Evolutionary conservation across 2,329 filamentous ascomycete genomes (phyloP), one percentile per base, ranked within the genome.

Genomic region (Sporothrix variecibatus): DNA sequence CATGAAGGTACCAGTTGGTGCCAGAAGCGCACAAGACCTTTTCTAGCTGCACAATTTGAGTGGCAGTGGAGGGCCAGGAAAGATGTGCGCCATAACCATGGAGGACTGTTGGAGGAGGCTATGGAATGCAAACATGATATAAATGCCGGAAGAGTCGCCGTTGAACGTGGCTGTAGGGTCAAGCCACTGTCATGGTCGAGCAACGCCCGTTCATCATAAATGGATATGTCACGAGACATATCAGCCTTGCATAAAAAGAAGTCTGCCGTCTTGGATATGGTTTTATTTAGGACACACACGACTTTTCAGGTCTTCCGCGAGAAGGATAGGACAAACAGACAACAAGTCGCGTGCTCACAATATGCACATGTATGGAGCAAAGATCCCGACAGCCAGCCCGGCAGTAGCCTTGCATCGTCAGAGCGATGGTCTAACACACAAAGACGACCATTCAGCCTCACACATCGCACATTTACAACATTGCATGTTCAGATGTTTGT

Each of bases 401-500:
- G 34, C 34, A 34, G 34, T 34, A 34, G 34, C 34, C 34, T 34
- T 17, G 43, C 43, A 20, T 12, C 12, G 15, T 49, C 15, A 20
- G 11, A 49, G 43, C 3, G 1, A 20, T 49, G 43, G 4, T 49
- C 15, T n/a, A 56, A 20, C 51, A 26, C 43, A 20, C 15, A 3
- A 6, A 20, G 15, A 49, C 34, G 2, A 20, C 43, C n/a, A 56
- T 8, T 8, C 51, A 56, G 51, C 51, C 2, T 28, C 28, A 70
- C 68, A 67, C 38, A 4, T 28, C 20, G 58, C 38, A 56, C 46
- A 70, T 11, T 28, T 49, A 2, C 26, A 23, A 34, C 26, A 40
- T 56, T 8, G 38, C 17, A 60, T 49, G 17, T 62, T 74, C 58
- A 73, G 62, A 86, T 89, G 87, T 90, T 80, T 87, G 87, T 87